Evolutionary conservation across 1,284 basidiomycete species (phyloP), one percentile per base, ranked within the genome.

Genomic region (Phaffia rhodozyma): DNA sequence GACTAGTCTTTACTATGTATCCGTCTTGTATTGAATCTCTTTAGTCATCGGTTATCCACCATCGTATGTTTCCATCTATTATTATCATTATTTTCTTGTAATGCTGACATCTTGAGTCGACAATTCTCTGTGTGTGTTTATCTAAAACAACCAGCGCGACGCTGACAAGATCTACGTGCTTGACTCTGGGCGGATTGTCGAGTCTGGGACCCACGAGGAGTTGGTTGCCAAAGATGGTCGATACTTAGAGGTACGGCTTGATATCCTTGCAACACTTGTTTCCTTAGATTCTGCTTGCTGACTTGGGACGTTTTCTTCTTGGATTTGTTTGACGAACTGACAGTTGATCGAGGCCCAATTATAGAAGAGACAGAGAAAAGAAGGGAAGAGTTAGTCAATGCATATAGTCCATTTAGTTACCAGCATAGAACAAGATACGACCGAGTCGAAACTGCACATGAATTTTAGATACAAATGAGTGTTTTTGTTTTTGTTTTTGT

Each of bases 101-200:
- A 7, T 16, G 16, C 38, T 43, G 13, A 43, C 38, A 16, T 43
- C 16, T 16, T 43, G 7, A 11, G 13, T 11, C 6, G 5, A 11
- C 2, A 43, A 43, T 29, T 34, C 30, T 30, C 23, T 21, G 5
- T 34, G 4, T 34, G 32, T 34, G 32, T 34, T 18, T 25, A 30
- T 55, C 51, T 27, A 55, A 6, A 30, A 50, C 63, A 11, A 43
- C 2, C 38, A 43, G 38, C 38, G 70, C 18, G 68, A 70, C 29
- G 71, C 74, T 29, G 73, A 77, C 56, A 67, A 71, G 25, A 78
- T 78, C 65, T 73, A 71, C 60, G 76, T 77, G 30, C 71, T 78
- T 34, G 75, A 77, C 23, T 74, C 76, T 52, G 77, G 76, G n/a
- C 65, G 65, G 16, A 72, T 77, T 38, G 71, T 75, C 16, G 75